Evolutionary conservation across 106 monocot species (phyloP), one percentile per base, ranked within the genome.

Genomic region (Triglochin maritima): DNA sequence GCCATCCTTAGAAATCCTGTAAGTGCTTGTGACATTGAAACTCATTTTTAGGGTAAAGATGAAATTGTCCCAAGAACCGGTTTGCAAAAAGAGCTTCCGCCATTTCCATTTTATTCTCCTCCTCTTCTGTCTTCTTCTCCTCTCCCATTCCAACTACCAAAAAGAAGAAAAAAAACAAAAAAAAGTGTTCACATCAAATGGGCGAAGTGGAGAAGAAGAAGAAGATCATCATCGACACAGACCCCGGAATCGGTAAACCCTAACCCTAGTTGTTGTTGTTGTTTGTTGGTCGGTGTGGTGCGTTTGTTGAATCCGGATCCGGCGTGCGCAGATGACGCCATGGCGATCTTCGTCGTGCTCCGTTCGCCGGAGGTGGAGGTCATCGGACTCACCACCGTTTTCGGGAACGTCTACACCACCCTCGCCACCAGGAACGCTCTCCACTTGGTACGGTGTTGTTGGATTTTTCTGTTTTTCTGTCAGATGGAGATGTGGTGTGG

Each of bases 191-290:
- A 29, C 29, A 29, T 29, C 29, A 29, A 29, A 93, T 89, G 84
- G 93, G 83, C 52, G 80, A 74, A 74, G 54, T 29, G 15, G 83
- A 60, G 80, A 89, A 66, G 85, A 95, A 66, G 85, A 95, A 90
- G 77, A 95, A 85, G 85, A 66, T 95, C 72, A 79, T 95, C 76
- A 90, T 95, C 77, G 94, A 95, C 81, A 90, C 90, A 47, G 94
- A 95, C 52, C 94, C 94, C 3, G 94, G 94, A 48, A 85, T 95
- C 65, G 94, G 94, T 90, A 67, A 59, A 7, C 13, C 46, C 45
- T 7, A n/a, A 5, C 9, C 62, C 17, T 9, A 7, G 2, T n/a
- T 44, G 14, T 1, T 44, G 8, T 66, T 46, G 41, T 6, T 3
- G 5, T 66, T 7, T 13, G 5, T 14, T 2, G 9, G 56, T 47